Conservation (phyloP, 2,329 filamentous ascomycete genomes). For the Beauveria rudraprayagi region DNA sequence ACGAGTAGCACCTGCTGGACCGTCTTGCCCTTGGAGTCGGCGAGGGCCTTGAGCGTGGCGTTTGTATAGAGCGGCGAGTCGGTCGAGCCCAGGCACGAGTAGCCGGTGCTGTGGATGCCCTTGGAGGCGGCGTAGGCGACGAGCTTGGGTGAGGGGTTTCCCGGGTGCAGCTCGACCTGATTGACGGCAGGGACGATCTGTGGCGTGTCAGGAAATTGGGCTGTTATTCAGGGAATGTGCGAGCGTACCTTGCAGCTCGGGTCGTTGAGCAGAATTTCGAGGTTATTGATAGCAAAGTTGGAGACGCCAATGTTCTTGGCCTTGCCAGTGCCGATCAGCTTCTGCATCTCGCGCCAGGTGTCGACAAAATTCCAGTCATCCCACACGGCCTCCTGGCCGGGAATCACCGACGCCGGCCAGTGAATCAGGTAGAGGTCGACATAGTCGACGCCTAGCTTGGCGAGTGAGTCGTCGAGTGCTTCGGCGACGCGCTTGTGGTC, state of each 20-base stretch:
- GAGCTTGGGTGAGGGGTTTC: conserved; percentile 73
- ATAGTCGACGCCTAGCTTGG: conserved; percentile 55
- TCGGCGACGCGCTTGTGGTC: conserved; percentile 64
- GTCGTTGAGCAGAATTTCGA: conserved; percentile 65
- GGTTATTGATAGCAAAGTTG: conserved; percentile 71
- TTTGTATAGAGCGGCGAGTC: conserved; percentile 65
- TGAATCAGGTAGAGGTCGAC: conserved; percentile 66
- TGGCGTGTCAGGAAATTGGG: neutral
- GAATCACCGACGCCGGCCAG: conserved; percentile 60
- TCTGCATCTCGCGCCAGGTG: conserved; percentile 66
- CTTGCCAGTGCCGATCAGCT: conserved; percentile 57
- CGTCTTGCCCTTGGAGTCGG: conserved; percentile 58
- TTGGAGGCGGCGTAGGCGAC: conserved; percentile 64
- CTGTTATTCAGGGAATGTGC: neutral
- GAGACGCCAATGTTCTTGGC: conserved; percentile 73
- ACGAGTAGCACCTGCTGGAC: conserved; percentile 68
- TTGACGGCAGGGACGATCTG: conserved; percentile 61
- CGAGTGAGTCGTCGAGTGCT: conserved; percentile 51
- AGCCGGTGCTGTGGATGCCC: conserved; percentile 67
- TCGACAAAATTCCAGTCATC: conserved; percentile 76
- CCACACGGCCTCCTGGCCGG: conserved; percentile 58
- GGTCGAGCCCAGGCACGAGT: conserved; percentile 65
- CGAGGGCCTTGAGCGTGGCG: conserved; percentile 52
- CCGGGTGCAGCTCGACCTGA: conserved; percentile 75
- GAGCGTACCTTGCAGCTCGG: conserved; percentile 48